Conservation (phyloP, 495 filamentous ascomycete species). For the Xylaria grammica region DNA sequence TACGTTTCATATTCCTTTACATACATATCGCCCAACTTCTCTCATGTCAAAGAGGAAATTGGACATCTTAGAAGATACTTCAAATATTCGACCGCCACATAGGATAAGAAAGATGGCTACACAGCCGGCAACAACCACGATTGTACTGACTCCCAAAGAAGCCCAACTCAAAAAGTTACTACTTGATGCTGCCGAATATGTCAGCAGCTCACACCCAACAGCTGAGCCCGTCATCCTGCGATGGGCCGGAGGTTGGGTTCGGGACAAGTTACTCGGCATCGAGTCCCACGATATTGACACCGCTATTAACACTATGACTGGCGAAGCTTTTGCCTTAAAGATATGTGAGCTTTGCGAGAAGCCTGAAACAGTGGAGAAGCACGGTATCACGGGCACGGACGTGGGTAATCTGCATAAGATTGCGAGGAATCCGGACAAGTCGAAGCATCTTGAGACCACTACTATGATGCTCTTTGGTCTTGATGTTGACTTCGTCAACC, state of each 20-base stretch:
- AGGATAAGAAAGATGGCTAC: conserved; percentile 33
- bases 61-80: conserved; percentile 25
- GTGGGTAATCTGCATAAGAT: conserved; percentile 74
- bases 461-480: conserved; percentile 84
- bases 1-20: neutral
- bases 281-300: conserved; percentile 92
- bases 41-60: conserved; percentile 37
- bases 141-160: conserved; percentile 71
- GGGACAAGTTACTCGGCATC: conserved; percentile 88
- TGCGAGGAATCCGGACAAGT: conserved; percentile 92
- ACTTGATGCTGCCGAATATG: conserved; percentile 73
- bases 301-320: conserved; percentile 94
- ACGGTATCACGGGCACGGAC: conserved; percentile 57
- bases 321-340: conserved; percentile 78
- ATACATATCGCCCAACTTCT: neutral
- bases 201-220: conserved; percentile 57
- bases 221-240: conserved; percentile 68
- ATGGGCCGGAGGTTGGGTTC: conserved; percentile 98
- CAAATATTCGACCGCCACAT: conserved; percentile 20
- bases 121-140: conserved; percentile 41
- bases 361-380: conserved; percentile 44
- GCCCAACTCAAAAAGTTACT: conserved; percentile 70
- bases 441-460: conserved; percentile 94
- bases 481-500: conserved; percentile 92
- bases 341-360: conserved; percentile 59